Percentiles rank a stretch among this genome's conserved stretches.
These are phyloP conservation scores for Lomentospora prolificans DNA, from an alignment of 2,329 filamentous ascomycete genomes.

Conservation along the genomic window DNA sequence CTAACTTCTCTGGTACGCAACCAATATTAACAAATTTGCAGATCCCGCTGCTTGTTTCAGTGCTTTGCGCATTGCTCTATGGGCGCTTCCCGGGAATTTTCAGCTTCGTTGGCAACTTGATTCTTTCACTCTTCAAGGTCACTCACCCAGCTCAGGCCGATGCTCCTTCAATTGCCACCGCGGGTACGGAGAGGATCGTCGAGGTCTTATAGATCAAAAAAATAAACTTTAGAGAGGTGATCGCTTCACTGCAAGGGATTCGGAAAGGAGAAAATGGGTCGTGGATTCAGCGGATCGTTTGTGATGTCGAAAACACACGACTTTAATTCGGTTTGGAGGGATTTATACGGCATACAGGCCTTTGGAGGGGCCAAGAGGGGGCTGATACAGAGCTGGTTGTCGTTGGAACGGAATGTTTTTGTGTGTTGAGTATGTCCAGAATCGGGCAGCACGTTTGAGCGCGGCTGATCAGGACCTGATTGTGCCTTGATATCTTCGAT, in stretches of 20 bases:
- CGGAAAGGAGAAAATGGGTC: background rate
- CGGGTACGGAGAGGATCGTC: background rate
- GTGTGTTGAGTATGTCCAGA: background rate
- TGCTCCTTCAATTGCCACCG: background rate
- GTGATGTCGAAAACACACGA: too few relatives aligned
- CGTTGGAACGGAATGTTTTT: background rate
- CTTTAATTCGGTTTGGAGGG: too few relatives aligned
- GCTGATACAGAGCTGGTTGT: background rate
- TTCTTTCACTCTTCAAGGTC: background rate
- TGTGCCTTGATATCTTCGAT: too few relatives aligned
- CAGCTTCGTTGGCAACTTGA: background rate
- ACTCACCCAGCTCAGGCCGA: background rate
- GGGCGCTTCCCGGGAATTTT: constrained; percentile 5
- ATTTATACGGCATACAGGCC: too few relatives aligned
- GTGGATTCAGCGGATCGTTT: background rate
- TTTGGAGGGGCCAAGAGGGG: background rate
- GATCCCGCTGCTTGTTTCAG: constrained; percentile 31
- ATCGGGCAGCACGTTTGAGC: background rate
- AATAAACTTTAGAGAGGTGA: background rate
- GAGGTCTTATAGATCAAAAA: background rate
- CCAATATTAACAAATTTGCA: constrained; percentile 10
- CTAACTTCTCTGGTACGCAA: too few relatives aligned
- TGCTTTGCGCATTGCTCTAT: constrained; percentile 28
- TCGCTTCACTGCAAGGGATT: background rate
- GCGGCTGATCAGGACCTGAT: too few relatives aligned